A percentile compares a stretch with the other conserved stretches of the same genome.
Evolutionary conservation across 2,329 filamentous ascomycete species (phyloP).

Genomic region (Colletotrichum tanaceti): DNA sequence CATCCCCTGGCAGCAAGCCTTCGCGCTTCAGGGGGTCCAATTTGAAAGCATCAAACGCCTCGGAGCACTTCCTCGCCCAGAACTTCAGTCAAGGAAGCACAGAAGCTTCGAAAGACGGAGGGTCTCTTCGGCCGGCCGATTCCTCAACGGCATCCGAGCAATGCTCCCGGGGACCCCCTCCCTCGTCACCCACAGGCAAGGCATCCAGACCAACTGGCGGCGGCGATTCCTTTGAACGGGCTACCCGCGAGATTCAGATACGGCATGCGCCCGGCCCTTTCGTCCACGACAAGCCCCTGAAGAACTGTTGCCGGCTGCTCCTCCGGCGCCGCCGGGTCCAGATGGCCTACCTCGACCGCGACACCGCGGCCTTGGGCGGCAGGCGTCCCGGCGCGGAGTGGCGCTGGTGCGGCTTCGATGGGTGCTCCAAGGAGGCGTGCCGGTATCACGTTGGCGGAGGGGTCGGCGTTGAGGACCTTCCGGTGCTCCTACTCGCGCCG

Average conservation of each 20-base stretch:
- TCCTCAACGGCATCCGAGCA: not conserved
- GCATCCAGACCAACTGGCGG: not conserved
- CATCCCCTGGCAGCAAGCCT: not conserved
- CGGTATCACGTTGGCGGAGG: not conserved
- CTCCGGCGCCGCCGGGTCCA: not conserved
- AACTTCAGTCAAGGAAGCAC: not conserved
- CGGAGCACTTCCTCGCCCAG: not conserved
- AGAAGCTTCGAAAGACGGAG: no score
- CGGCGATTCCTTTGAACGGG: not conserved
- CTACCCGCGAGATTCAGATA: not conserved
- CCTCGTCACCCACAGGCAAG: not conserved
- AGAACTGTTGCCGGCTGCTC: not conserved
- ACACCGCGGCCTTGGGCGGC: not conserved
- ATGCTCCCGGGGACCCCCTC: not conserved
- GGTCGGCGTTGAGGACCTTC: no score
- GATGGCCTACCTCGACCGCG: not conserved
- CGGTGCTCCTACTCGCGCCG: not conserved
- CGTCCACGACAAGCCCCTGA: not conserved
- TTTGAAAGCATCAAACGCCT: not conserved
- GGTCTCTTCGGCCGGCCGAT: not conserved
- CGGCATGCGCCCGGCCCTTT: not conserved
- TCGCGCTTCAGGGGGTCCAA: no score
- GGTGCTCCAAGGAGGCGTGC: not conserved
- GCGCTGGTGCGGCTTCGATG: conserved; percentile 2
- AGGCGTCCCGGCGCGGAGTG: not conserved